Evolutionary conservation across 768 basidiomycete genomes (phyloP).

Genomic region (Termitomyces sp.): DNA sequence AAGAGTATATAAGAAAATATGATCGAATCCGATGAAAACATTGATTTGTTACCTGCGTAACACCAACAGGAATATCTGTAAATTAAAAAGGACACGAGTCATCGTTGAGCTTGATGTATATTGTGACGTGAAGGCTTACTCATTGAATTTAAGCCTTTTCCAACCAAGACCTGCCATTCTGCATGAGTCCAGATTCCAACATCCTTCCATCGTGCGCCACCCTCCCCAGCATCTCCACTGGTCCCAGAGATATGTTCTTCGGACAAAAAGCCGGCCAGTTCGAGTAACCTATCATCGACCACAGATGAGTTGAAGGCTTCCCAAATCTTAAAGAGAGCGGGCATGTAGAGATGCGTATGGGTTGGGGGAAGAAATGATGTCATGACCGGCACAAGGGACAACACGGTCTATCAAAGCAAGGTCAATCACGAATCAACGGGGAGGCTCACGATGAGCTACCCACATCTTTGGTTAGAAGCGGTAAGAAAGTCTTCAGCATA

Average conservation of each 20-base stretch:
- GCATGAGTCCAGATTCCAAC: conserved; percentile 86
- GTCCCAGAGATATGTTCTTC: conserved; percentile 68
- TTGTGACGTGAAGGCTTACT: conserved; percentile 38
- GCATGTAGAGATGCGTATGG: conserved; percentile 64
- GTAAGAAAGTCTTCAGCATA: conserved; percentile 73
- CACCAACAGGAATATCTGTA: conserved; percentile 70
- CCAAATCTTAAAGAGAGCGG: conserved; percentile 72
- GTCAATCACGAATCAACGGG: not conserved
- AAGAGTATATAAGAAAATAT: not conserved
- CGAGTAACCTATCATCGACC: conserved; percentile 72
- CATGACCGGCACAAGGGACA: conserved; percentile 72
- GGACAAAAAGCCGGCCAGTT: conserved; percentile 64
- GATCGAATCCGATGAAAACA: not conserved
- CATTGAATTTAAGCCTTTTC: conserved; percentile 80
- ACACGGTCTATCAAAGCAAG: conserved; percentile 44
- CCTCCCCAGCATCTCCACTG: conserved; percentile 47
- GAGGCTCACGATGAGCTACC: conserved; percentile 19
- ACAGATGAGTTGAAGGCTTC: conserved; percentile 73
- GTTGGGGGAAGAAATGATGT: conserved; percentile 75
- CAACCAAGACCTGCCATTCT: conserved; percentile 81
- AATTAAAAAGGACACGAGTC: not conserved
- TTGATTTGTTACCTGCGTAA: conserved; percentile 45
- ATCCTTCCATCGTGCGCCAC: conserved; percentile 67
- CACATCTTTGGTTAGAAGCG: conserved; percentile 69
- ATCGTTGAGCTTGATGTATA: not conserved